These are phyloP conservation scores for Quercus parvula DNA, from an alignment of 306 rosid species.

Conservation along the genomic window DNA sequence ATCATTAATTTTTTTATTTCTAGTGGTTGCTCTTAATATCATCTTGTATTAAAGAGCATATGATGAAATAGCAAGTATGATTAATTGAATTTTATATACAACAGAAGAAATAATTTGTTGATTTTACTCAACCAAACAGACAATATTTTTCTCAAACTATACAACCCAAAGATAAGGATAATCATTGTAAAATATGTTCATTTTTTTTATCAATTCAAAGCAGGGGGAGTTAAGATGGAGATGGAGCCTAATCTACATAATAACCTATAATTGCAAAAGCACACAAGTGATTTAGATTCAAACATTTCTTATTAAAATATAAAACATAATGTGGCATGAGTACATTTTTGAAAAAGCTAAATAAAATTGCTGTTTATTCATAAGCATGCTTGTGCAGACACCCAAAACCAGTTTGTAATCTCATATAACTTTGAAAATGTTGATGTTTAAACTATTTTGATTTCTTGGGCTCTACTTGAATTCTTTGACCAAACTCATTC, in stretches of 20 bases:
- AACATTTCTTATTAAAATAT: neutral
- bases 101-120: neutral
- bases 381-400: no score
- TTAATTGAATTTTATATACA: neutral
- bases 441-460: no score
- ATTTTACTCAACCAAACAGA: neutral
- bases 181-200: neutral
- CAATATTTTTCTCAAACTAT: neutral
- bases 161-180: neutral
- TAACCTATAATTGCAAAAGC: neutral
- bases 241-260: neutral
- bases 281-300: neutral
- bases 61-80: neutral
- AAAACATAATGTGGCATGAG: neutral
- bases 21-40: neutral
- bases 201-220: neutral
- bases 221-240: neutral
- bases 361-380: neutral
- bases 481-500: no score
- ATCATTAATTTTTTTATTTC: neutral
- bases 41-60: neutral
- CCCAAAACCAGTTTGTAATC: no score
- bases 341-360: neutral
- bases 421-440: no score
- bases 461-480: no score